Base-by-base conservation (phyloP, 73 alveolate genomes). In the Urostyla sp. region DNA sequence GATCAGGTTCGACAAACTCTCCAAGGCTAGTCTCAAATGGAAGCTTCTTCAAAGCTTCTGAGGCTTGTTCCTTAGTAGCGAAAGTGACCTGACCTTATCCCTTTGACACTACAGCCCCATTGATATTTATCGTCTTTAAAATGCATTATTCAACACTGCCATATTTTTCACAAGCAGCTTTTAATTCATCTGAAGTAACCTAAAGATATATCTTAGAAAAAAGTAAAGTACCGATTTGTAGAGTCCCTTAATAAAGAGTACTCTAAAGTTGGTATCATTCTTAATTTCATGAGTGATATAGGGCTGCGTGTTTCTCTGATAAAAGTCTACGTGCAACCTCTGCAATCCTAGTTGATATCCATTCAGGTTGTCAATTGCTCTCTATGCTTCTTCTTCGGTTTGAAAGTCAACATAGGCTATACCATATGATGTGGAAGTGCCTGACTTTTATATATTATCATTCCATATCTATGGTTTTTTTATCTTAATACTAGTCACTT, bases 381-480 rank as follows among this genome's bases (percentile, higher is more conserved):
- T 69, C 27, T 5, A 48, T 37, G 83, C 83, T 21, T 69, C 83
- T 30, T 44, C 83, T 24, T 69, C 83, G 8, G 24, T 69, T 30
- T 69, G 72, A 31, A 16, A 69, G 44, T 69, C 60, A 27, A 69
- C 27, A 69, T 69, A 69, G 31, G 83, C 83, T 26, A 69, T 69
- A 15, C 57, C 15, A n/a, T 69, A 48, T n/a, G 83, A 67, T 8
- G 51, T 23, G n/a, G n/a, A n/a, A 46, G 83, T 69, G 28, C 44
- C 34, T 20, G 48, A 16, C 1, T 26, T 8, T 21, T 53, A 26
- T 10, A 2, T 30, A 18, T 63, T n/a, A 11, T 35, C 20, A 6
- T 31, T 5, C 7, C 37, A 15, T 36, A 48, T 23, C 23, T 44
- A 34, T 6, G 72, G 72, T 69, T 45, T 69, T 35, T 69, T 69